Conservation (phyloP, 441 rosid species). For the Croton setiger region DNA sequence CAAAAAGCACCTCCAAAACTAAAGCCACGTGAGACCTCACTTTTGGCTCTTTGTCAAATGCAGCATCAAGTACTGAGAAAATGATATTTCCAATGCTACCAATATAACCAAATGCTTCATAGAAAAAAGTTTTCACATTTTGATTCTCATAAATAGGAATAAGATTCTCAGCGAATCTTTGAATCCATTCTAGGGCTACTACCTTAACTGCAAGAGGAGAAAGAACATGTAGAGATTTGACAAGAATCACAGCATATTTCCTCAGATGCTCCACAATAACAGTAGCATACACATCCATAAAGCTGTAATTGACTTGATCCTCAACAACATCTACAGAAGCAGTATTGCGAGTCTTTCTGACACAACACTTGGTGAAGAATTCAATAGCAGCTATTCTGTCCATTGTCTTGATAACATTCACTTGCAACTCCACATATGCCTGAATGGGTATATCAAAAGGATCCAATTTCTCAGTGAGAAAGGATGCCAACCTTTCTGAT, state of each 20-base stretch:
- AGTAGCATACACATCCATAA: slow-evolving; percentile 35
- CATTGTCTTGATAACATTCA: slow-evolving; percentile 56
- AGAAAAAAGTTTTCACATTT: slow-evolving; percentile 33
- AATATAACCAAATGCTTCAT: slow-evolving; percentile 50
- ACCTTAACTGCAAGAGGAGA: slow-evolving; percentile 76
- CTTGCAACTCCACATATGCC: slow-evolving; percentile 71
- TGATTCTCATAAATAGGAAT: slow-evolving; percentile 43
- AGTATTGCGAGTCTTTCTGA: slow-evolving; percentile 31
- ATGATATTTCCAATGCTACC: slow-evolving; percentile 47
- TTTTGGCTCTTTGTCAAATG: slow-evolving; percentile 83
- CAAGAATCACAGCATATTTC: slow-evolving; percentile 51
- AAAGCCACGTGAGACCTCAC: slow-evolving; percentile 72
- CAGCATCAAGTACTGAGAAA: slow-evolving; percentile 68
- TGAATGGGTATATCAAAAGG: slow-evolving; percentile 62
- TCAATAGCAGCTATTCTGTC: slow-evolving; percentile 69
- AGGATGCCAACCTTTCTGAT: slow-evolving; percentile 59
- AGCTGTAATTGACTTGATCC: slow-evolving; percentile 31
- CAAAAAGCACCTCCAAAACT: slow-evolving; percentile 78
- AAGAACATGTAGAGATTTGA: slow-evolving; percentile 61
- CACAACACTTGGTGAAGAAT: slow-evolving; percentile 61
- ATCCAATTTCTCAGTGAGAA: slow-evolving; percentile 66
- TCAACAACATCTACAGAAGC: slow-evolving; percentile 34
- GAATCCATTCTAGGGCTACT: slow-evolving; percentile 71
- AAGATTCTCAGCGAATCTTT: slow-evolving; percentile 64
- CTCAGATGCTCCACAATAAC: slow-evolving; percentile 54